phyloP scores from a whole-genome alignment of 345 rosid species.

The Rubroshorea leprosula region DNA sequence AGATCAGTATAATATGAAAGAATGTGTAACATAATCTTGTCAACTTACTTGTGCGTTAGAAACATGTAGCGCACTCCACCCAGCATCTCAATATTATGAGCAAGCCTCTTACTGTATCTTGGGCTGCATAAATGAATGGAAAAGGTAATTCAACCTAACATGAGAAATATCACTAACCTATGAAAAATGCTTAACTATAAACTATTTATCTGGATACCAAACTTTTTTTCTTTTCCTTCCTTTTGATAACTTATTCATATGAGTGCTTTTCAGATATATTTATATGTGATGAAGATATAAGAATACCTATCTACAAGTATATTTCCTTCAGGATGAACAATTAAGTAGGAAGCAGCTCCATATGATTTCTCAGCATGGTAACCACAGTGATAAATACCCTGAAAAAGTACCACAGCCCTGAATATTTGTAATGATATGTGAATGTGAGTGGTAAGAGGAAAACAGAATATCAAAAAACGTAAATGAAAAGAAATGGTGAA shows the following conservation, averaged over 20 bases:
- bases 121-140: slow-evolving; percentile 38
- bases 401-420: slow-evolving; percentile 13
- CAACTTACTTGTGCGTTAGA: slow-evolving; percentile 50
- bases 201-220: too few species aligned
- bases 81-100: slow-evolving; percentile 37
- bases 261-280: neutral
- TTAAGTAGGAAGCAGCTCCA: slow-evolving; percentile 57
- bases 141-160: slow-evolving; percentile 8
- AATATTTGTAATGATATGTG: neutral
- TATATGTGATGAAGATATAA: neutral
- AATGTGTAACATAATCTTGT: neutral
- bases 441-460: neutral
- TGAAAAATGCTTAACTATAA: neutral
- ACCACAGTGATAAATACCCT: slow-evolving; percentile 67
- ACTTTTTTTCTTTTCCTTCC: neutral
- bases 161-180: neutral
- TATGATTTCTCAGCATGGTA: slow-evolving; percentile 61
- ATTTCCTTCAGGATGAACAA: slow-evolving; percentile 53
- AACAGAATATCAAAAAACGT: neutral
- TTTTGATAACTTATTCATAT: neutral
- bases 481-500: slow-evolving; percentile 9
- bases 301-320: slow-evolving; percentile 54
- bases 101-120: slow-evolving; percentile 47
- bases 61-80: slow-evolving; percentile 58
- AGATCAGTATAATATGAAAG: slow-evolving; percentile 12